Base-by-base conservation (phyloP, 2,329 filamentous ascomycete species). In the Neofusicoccum sp. region DNA sequence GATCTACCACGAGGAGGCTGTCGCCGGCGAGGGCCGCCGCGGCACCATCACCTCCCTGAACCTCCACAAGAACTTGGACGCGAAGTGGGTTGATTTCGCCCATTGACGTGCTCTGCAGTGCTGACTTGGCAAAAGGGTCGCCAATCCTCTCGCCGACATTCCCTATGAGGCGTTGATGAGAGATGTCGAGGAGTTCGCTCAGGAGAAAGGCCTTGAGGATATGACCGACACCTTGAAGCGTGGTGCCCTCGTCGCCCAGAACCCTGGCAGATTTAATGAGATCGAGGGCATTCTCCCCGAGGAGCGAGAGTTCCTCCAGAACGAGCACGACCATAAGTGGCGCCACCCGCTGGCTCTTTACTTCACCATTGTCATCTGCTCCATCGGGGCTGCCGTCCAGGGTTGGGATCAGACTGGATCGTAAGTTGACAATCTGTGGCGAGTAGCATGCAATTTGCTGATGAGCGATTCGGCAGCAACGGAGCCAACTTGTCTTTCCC, bases 171-270 rank as follows among this genome's bases (percentile, higher is more conserved):
- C 77, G 67, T 80, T 87, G 8, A 74, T 87, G 62, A 71, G 72
- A 43, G 78, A 87, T 61, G 87, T 87, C 36, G 81, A 86, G 59
- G 78, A 79, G n/a, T 91, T 90, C 70, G 88, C 87, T 39, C 77
- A 79, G 11, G 77, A 83, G 43, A 85, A 89, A 67, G 81, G 81
- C 28, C 79, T 93, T 28, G 74, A 78, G 1, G 84, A 89, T 60
- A 82, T 89, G 67, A 76, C 86, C 3, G 76, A 79, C 3, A 71
- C 89, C 14, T 81, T 93, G 59, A 81, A 84, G 60, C 89, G 88
- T 69, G 91, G 89, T 37, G 91, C 90, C 3, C 80, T 94, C 11
- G 84, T 93, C 28, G 91, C 91, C 2, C 89, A 91, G 73, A 86
- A 89, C 67, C 54, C 54, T 3, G 9, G 14, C 2, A 58, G 41